phyloP scores from a whole-genome alignment of 345 rosid genomes.

The Brassica nigra region DNA sequence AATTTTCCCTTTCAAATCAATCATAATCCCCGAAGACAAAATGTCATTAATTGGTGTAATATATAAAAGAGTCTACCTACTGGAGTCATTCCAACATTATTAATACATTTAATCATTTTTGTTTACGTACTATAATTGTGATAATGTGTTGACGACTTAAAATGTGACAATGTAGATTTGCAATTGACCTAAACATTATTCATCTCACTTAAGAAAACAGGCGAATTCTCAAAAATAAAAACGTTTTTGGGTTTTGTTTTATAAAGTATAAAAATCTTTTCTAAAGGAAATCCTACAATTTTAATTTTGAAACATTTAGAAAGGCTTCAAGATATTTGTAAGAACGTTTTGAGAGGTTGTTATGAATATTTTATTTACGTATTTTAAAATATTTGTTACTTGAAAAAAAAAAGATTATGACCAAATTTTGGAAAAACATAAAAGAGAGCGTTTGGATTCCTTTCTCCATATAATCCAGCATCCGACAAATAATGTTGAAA shows the following conservation, averaged over 20 bases:
- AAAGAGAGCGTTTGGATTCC: background rate
- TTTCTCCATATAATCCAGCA: background rate
- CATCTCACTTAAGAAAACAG: background rate
- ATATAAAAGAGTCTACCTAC: conserved; percentile 23
- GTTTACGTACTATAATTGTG: background rate
- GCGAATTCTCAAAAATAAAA: background rate
- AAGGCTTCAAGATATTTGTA: background rate
- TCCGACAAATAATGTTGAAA: conserved; percentile 11
- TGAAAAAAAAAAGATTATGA: background rate
- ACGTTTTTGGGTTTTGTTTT: background rate
- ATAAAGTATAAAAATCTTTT: background rate
- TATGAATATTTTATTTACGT: background rate
- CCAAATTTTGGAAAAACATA: background rate
- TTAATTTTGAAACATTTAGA: background rate
- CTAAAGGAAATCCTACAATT: background rate
- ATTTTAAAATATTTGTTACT: background rate
- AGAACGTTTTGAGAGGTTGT: background rate
- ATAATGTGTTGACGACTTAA: background rate
- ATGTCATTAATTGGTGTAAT: conserved; percentile 17
- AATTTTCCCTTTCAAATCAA: conserved; percentile 9
- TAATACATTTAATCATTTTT: conserved; percentile 4
- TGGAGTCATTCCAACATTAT: conserved; percentile 1
- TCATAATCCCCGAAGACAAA: conserved; percentile 10
- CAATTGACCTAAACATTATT: conserved; percentile 4
- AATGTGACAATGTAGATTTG: background rate